Evolutionary conservation across 805 yeast genomes (phyloP), one percentile per base, ranked within the genome.

Genomic region (Candida nonsorbophila): DNA sequence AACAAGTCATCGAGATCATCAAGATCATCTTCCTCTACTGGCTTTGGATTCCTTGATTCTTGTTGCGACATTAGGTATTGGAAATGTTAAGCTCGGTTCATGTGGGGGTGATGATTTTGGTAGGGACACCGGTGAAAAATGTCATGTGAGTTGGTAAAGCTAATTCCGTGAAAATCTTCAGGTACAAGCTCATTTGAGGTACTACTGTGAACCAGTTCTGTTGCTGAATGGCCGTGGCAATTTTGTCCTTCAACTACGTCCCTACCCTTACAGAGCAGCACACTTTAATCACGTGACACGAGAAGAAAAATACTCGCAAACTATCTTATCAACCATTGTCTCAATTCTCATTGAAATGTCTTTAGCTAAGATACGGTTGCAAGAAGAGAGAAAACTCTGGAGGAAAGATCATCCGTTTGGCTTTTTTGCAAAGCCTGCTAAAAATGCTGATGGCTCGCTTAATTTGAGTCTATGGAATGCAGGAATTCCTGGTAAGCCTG

Each of bases 341-440:
- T n/a, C n/a, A n/a, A n/a, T n/a, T n/a, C n/a, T n/a, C n/a, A n/a
- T n/a, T n/a, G n/a, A n/a, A 15, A 51, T 52, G 69, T 63, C 83
- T 35, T 71, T 86, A 36, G 80, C 94, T 53, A 65, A 79, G 40
- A 85, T 77, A 35, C 76, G 98, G 45, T 72, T 90, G 22, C 97
- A 88, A 50, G 95, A 87, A 56, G 98, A 90, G 41, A 79, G 98
- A 56, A 90, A 88, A 59, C 86, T 83, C 55, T 92, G 99, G 99
- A 77, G 99, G 44, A 90, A 86, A 54, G 96, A 87, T 54, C 99
- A 92, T 53, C 99, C 99, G 0, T 92, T 88, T 58, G 97, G 97
- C 6, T 92, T 92, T 58, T 88, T 62, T 43, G 99, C 99, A 21
- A 84, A 85, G 49, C 99, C 99, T 9, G 51, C 62, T 15, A 88